These are phyloP conservation scores for Plasmodium malariae DNA, from an alignment of 169 alveolate genomes.

Conservation along the genomic window DNA sequence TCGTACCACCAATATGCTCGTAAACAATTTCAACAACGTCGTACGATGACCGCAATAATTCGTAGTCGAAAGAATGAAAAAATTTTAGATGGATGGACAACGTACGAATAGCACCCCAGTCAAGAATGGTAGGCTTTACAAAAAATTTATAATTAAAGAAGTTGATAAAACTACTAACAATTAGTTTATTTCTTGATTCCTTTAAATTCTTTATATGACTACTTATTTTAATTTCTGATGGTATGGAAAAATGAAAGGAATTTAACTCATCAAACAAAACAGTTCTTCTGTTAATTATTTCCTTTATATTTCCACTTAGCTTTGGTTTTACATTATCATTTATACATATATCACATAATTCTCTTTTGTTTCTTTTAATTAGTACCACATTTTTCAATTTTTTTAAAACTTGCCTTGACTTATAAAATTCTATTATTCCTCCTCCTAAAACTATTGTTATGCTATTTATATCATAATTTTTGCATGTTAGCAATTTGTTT, in stretches of 20 bases:
- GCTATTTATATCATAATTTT: not conserved
- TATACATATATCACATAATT: constrained; percentile 38
- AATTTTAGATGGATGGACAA: not conserved
- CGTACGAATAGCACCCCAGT: not conserved
- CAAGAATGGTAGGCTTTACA: not conserved
- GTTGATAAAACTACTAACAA: constrained; percentile 27
- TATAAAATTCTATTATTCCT: constrained; percentile 44
- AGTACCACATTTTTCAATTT: constrained; percentile 26
- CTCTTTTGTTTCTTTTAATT: constrained; percentile 17
- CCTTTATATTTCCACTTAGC: constrained; percentile 17
- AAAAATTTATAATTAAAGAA: constrained; percentile 29
- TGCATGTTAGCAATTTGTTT: not conserved
- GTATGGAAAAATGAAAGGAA: constrained; percentile 44
- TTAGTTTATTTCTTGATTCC: constrained; percentile 18
- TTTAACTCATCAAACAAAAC: constrained; percentile 1
- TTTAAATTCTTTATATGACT: constrained; percentile 4
- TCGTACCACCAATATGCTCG: not conserved
- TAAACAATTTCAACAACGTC: constrained; percentile 30
- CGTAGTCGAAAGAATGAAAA: not conserved
- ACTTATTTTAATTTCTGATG: constrained; percentile 15
- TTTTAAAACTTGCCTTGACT: constrained; percentile 10
- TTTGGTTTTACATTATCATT: constrained; percentile 47
- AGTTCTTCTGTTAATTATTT: constrained; percentile 29
- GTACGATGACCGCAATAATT: not conserved
- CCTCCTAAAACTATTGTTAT: constrained; percentile 51